phyloP scores from a whole-genome alignment of 352 stramenopile genomes.

The Phytopythium chamaehyphon region DNA sequence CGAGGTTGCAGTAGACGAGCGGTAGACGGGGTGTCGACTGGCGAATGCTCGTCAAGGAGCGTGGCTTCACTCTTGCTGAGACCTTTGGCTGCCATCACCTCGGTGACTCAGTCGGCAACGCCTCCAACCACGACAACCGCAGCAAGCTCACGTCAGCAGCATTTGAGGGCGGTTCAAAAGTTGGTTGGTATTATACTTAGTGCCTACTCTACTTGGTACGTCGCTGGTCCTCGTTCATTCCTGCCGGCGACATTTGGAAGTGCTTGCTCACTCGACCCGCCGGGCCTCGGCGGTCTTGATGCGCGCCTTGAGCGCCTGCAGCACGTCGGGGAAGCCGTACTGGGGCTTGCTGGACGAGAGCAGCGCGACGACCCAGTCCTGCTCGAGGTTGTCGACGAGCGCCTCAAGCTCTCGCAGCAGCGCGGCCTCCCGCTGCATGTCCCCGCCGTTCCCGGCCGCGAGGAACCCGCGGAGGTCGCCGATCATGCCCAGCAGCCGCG shows the following conservation, averaged over 20 bases:
- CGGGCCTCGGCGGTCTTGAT: constrained; percentile 11
- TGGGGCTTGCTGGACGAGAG: constrained; percentile 19
- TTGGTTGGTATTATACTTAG: too few relatives aligned
- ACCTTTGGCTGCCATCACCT: too few relatives aligned
- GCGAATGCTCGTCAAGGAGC: too few relatives aligned
- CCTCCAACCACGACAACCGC: too few relatives aligned
- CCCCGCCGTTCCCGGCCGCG: constrained; percentile 3
- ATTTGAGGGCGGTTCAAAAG: too few relatives aligned
- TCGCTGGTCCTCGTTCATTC: too few relatives aligned
- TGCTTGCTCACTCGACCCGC: background rate
- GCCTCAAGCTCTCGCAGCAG: constrained; percentile 19
- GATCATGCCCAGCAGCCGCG: constrained; percentile 27
- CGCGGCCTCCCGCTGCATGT: constrained; percentile 8
- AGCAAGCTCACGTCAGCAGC: too few relatives aligned
- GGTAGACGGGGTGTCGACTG: too few relatives aligned
- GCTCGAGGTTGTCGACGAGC: constrained; percentile 24
- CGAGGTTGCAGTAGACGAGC: too few relatives aligned
- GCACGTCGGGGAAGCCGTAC: constrained; percentile 32
- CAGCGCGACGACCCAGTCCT: constrained; percentile 21
- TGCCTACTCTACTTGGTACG: too few relatives aligned
- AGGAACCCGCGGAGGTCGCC: constrained; percentile 15
- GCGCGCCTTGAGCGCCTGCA: constrained; percentile 19
- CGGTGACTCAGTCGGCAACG: too few relatives aligned
- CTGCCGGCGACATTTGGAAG: background rate
- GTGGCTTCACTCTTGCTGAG: too few relatives aligned